Evolutionary conservation across 352 stramenopile genomes (phyloP).

Genomic region (Blastocystis sp.): DNA sequence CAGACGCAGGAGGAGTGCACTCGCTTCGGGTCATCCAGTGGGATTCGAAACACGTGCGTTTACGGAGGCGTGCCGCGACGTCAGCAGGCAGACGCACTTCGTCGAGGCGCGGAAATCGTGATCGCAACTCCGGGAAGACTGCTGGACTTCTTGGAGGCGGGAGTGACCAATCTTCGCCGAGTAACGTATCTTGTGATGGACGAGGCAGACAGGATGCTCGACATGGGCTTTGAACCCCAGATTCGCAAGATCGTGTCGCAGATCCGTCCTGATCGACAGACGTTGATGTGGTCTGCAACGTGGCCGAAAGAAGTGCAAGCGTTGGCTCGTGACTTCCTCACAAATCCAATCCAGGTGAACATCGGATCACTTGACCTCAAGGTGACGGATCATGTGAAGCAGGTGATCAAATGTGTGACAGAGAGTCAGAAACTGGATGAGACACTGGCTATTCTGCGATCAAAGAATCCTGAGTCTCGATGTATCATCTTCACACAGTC

Average conservation of each 20-base stretch:
- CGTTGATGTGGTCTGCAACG: conserved; percentile 96
- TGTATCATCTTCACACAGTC: conserved; percentile 99
- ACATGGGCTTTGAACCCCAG: conserved; percentile 88
- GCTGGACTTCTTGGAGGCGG: conserved; percentile 92
- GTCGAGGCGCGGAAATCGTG: conserved; percentile 77
- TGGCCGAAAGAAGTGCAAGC: conserved; percentile 95
- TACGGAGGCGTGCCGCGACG: conserved; percentile 95
- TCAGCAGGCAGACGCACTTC: conserved; percentile 76
- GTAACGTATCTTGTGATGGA: conserved; percentile 98
- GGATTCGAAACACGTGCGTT: conserved; percentile 98
- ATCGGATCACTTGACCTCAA: conserved; percentile 87
- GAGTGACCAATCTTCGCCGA: conserved; percentile 86
- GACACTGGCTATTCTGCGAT: conserved; percentile 71
- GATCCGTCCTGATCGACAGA: conserved; percentile 93
- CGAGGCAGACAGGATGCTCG: conserved; percentile 91
- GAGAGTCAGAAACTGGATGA: conserved; percentile 71
- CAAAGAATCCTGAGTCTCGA: conserved; percentile 79
- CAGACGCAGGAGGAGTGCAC: conserved; percentile 98
- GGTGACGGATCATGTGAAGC: conserved; percentile 94
- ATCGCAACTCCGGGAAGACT: conserved; percentile 88
- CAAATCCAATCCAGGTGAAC: conserved; percentile 90
- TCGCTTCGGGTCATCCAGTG: conserved; percentile 90
- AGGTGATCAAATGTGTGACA: conserved; percentile 87
- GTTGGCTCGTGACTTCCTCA: conserved; percentile 91
- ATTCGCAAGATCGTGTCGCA: conserved; percentile 84